phyloP scores from a whole-genome alignment of 23 red algal species.

The Cyanidioschyzon merolae region DNA sequence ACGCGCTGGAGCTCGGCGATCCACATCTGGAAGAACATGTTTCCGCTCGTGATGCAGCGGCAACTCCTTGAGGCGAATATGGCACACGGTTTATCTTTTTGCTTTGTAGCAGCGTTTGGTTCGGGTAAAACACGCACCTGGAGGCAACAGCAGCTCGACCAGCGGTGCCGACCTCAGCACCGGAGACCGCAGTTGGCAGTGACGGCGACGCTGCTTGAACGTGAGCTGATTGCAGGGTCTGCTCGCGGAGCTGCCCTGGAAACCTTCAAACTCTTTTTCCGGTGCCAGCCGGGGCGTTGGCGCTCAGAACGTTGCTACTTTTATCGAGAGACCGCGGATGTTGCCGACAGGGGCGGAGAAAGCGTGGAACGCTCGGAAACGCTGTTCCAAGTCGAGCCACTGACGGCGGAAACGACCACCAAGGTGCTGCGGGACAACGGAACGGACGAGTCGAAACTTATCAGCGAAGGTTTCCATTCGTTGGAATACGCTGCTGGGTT shows the following conservation, averaged over 20 bases:
- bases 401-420: background rate
- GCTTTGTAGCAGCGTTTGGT: too few relatives aligned
- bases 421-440: slow-evolving; percentile 9
- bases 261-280: background rate
- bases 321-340: background rate
- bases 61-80: too few relatives aligned
- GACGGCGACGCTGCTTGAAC: background rate
- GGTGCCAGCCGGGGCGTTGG: slow-evolving; percentile 1
- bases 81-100: too few relatives aligned
- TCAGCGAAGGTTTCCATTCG: background rate
- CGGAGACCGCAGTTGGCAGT: background rate
- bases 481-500: slow-evolving; percentile 22
- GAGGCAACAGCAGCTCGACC: too few relatives aligned
- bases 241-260: background rate
- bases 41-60: too few relatives aligned
- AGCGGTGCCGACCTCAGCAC: too few relatives aligned
- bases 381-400: background rate
- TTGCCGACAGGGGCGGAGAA: background rate
- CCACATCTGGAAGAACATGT: too few relatives aligned
- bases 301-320: slow-evolving; percentile 5
- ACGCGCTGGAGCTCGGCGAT: too few relatives aligned
- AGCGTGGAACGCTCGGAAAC: background rate
- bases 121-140: too few relatives aligned
- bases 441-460: background rate
- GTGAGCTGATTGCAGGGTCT: background rate